phyloP scores from a whole-genome alignment of 2,329 filamentous ascomycete species.

The Bipolaris oryzae region DNA sequence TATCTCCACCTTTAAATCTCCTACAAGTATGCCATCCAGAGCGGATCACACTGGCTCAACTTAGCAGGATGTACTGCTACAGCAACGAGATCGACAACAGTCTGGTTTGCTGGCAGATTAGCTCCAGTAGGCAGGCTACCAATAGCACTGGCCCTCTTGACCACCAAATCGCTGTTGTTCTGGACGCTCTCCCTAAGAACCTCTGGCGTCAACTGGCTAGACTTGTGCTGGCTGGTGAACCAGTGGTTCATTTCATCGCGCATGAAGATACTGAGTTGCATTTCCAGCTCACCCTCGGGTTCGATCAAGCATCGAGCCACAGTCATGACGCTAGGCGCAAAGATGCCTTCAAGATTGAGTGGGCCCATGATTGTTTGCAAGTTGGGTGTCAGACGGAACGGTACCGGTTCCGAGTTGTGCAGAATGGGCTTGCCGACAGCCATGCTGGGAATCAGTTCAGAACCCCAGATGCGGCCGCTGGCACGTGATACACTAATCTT shows the following conservation, averaged over 20 bases:
- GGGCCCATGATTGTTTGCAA: constrained; percentile 96
- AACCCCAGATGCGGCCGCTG: constrained; percentile 91
- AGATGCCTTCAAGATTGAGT: constrained; percentile 93
- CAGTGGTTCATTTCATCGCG: constrained; percentile 98
- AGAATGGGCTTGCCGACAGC: constrained; percentile 83
- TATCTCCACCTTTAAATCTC: not conserved
- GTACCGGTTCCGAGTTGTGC: constrained; percentile 92
- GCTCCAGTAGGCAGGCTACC: constrained; percentile 74
- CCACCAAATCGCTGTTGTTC: constrained; percentile 86
- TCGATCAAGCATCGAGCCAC: constrained; percentile 94
- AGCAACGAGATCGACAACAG: constrained; percentile 92
- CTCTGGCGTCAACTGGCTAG: constrained; percentile 58
- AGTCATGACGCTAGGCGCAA: constrained; percentile 92
- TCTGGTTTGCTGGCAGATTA: constrained; percentile 93
- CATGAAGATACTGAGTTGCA: constrained; percentile 92
- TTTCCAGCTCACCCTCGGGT: constrained; percentile 81
- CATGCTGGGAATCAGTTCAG: constrained; percentile 91
- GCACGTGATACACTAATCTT: constrained; percentile 91
- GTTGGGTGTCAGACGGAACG: constrained; percentile 96
- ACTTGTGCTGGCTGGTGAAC: constrained; percentile 81
- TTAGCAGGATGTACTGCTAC: constrained; percentile 91
- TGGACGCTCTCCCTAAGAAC: constrained; percentile 81
- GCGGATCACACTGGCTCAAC: constrained; percentile 82
- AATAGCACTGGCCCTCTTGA: constrained; percentile 85
- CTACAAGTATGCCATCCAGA: constrained; percentile 97